Evolutionary conservation across 2,329 filamentous ascomycete species (phyloP).

Genomic region (Ophiostoma ulmi): DNA sequence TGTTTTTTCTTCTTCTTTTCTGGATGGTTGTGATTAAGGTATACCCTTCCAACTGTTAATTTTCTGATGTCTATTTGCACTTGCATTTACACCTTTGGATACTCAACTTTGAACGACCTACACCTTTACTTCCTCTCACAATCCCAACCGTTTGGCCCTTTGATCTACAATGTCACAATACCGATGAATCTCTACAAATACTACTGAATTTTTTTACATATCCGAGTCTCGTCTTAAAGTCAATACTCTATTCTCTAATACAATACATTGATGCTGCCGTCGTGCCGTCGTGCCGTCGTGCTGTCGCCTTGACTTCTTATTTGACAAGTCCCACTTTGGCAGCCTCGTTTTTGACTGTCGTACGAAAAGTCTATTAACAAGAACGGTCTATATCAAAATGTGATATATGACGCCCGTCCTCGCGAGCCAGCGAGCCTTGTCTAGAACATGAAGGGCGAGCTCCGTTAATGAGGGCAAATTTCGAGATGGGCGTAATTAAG

Average conservation of each 20-base stretch:
- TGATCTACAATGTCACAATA: too few relatives aligned
- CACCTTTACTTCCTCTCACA: too few relatives aligned
- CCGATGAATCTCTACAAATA: too few relatives aligned
- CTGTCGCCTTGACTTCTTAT: not conserved
- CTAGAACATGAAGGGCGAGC: not conserved
- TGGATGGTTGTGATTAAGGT: not conserved
- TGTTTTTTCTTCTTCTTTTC: not conserved
- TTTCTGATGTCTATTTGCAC: not conserved
- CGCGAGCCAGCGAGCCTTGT: not conserved
- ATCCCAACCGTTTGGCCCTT: too few relatives aligned
- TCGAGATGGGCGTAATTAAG: not conserved
- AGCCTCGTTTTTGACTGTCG: constrained; percentile 1
- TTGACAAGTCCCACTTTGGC: constrained; percentile 1
- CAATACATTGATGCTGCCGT: not conserved
- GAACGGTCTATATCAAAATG: not conserved
- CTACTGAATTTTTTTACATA: too few relatives aligned
- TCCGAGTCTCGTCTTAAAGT: too few relatives aligned
- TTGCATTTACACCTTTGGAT: not conserved
- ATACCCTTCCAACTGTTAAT: not conserved
- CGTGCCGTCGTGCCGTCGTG: too few relatives aligned
- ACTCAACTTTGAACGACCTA: too few relatives aligned
- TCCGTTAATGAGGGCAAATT: constrained; percentile 10
- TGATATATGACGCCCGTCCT: not conserved
- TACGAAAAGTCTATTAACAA: not conserved
- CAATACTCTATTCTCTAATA: not conserved